Percentiles rank a stretch among this genome's conserved stretches.
Conservation (phyloP, 2,329 filamentous ascomycete species). For the Alternaria triticimaculans region DNA sequence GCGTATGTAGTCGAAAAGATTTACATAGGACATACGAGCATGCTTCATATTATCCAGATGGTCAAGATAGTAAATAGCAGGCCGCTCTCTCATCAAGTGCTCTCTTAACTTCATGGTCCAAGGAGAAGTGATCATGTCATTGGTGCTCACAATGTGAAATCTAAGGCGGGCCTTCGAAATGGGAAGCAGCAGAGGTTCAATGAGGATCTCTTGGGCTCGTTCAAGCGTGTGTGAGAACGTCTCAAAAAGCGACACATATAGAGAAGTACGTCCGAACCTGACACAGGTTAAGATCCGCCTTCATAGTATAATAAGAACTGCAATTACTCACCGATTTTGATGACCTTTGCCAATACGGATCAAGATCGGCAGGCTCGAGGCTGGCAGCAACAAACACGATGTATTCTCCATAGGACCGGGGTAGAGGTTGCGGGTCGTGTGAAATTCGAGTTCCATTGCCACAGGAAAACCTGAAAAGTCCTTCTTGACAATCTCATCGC, state of each 20-base stretch:
- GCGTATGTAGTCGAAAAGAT: not conserved
- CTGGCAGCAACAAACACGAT: constrained; percentile 5
- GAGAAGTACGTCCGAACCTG: not conserved
- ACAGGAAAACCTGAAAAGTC: not conserved
- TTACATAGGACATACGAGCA: not conserved
- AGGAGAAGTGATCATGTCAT: not conserved
- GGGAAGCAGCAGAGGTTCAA: not conserved
- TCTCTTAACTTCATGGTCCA: not conserved
- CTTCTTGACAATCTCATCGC: not conserved
- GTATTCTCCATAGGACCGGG: not conserved
- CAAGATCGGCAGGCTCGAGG: not conserved
- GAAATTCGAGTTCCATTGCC: constrained; percentile 7
- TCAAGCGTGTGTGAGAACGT: constrained; percentile 3
- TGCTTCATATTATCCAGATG: not conserved
- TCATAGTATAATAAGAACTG: not conserved
- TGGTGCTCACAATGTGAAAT: constrained; percentile 1
- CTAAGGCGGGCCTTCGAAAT: not conserved
- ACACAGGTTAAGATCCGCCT: not conserved
- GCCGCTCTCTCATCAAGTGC: not conserved
- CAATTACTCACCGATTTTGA: not conserved
- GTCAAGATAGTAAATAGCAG: not conserved
- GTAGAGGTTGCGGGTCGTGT: not conserved
- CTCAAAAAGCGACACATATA: not conserved
- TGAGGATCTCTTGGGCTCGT: constrained; percentile 5
- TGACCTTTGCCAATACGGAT: not conserved